Conservation (phyloP, 257 asterid genomes). For the Echium plantagineum region DNA sequence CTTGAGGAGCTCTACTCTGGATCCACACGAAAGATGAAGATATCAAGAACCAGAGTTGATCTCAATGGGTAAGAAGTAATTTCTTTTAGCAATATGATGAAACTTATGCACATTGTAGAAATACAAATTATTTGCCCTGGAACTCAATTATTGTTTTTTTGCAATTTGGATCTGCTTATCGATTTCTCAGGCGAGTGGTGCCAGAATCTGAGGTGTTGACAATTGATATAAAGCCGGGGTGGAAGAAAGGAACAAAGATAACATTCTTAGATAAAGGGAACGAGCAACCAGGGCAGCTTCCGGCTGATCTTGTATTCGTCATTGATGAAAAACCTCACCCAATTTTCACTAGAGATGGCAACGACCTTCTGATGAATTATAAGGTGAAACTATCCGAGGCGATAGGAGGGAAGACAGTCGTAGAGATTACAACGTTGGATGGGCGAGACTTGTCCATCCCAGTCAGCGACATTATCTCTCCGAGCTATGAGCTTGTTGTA, state of each 20-base stretch:
- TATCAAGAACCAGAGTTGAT: slow-evolving; percentile 64
- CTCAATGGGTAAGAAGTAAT: slow-evolving; percentile 34
- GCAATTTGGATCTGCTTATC: no score
- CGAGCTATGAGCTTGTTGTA: slow-evolving; percentile 50
- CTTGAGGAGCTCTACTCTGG: slow-evolving; percentile 83
- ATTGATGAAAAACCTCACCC: slow-evolving; percentile 78
- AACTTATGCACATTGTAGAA: neutral
- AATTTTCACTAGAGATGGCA: slow-evolving; percentile 54
- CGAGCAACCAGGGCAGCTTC: slow-evolving; percentile 61
- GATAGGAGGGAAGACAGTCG: slow-evolving; percentile 43
- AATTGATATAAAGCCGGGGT: slow-evolving; percentile 57
- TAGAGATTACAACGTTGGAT: slow-evolving; percentile 34
- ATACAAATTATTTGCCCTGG: neutral
- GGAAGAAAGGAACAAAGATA: slow-evolving; percentile 87
- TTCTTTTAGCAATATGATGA: neutral
- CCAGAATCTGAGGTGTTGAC: slow-evolving; percentile 1
- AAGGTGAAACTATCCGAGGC: slow-evolving; percentile 52
- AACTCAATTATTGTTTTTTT: slow-evolving; percentile 4
- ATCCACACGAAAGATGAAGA: slow-evolving; percentile 81
- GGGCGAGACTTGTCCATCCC: slow-evolving; percentile 47
- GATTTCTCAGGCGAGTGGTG: neutral
- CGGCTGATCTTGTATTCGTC: slow-evolving; percentile 78
- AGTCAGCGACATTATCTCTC: slow-evolving; percentile 23
- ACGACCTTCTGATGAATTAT: slow-evolving; percentile 45
- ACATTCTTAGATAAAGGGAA: slow-evolving; percentile 88